These are phyloP conservation scores for Isoetes taiwanensis DNA, from an alignment of 75 land plant species.

Conservation along the genomic window DNA sequence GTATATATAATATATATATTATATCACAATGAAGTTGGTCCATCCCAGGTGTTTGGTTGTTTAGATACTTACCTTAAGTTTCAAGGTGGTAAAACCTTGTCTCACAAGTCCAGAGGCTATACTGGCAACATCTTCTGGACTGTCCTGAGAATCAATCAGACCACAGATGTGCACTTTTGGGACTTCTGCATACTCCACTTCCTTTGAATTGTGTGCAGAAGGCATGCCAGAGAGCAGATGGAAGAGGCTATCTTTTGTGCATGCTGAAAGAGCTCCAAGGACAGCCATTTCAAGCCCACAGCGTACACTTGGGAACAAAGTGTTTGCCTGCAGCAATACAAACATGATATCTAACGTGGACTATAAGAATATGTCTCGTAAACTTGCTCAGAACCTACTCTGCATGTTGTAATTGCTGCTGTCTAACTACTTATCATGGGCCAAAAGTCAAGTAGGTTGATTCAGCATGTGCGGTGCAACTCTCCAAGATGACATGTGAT, in stretches of 20 bases:
- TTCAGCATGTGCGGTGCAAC: too few species aligned
- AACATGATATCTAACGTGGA: too few species aligned
- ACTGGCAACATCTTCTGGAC: conserved; percentile 43
- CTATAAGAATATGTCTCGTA: too few species aligned
- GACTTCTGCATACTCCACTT: not conserved
- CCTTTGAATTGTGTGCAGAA: not conserved
- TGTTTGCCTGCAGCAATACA: conserved; percentile 39
- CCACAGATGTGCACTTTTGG: conserved; percentile 54
- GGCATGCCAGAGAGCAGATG: conserved; percentile 29
- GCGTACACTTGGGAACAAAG: conserved; percentile 84
- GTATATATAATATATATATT: too few species aligned
- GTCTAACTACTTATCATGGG: too few species aligned
- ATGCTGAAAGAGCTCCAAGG: conserved; percentile 64
- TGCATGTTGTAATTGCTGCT: too few species aligned
- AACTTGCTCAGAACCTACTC: too few species aligned
- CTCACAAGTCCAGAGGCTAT: conserved; percentile 47
- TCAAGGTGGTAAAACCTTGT: conserved; percentile 71
- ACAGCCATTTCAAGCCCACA: conserved; percentile 97
- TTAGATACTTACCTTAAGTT: conserved; percentile 69
- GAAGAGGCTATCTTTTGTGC: conserved; percentile 25
- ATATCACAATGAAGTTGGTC: too few species aligned
- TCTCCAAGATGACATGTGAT: too few species aligned
- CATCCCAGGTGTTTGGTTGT: not conserved
- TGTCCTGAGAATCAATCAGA: conserved; percentile 56
- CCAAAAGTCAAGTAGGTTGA: too few species aligned